These are phyloP conservation scores for Epichloe typhina DNA, from an alignment of 2,329 filamentous ascomycete genomes.

Conservation along the genomic window DNA sequence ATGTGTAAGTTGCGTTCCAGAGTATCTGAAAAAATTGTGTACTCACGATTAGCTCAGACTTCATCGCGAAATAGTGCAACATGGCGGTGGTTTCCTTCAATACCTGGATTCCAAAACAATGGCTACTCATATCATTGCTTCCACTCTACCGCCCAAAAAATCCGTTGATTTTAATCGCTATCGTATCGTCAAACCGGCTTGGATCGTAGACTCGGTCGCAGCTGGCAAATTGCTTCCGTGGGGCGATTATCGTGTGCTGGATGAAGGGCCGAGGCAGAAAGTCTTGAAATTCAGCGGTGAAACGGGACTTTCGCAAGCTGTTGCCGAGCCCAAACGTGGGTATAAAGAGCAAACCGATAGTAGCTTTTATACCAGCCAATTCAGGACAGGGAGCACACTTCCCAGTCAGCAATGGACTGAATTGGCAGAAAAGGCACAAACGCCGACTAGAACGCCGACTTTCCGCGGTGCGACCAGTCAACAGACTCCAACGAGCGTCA, in stretches of 20 bases:
- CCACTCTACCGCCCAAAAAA: slow-evolving; percentile 89
- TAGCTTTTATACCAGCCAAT: slow-evolving; percentile 71
- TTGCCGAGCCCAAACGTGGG: slow-evolving; percentile 39
- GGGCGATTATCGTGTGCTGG: slow-evolving; percentile 71
- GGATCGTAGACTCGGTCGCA: slow-evolving; percentile 81
- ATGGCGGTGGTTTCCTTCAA: slow-evolving; percentile 92
- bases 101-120: slow-evolving; percentile 91
- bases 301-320: slow-evolving; percentile 53
- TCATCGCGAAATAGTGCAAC: slow-evolving; percentile 72
- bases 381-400: slow-evolving; percentile 30
- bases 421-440: slow-evolving; percentile 15
- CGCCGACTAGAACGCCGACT: slow-evolving; percentile 10
- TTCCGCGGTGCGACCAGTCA: neutral
- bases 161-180: slow-evolving; percentile 76
- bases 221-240: slow-evolving; percentile 75
- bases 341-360: slow-evolving; percentile 72
- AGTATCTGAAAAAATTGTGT: neutral
- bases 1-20: slow-evolving; percentile 37
- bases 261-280: slow-evolving; percentile 73
- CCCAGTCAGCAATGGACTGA: slow-evolving; percentile 17
- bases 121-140: slow-evolving; percentile 92
- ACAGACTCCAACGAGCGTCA: neutral
- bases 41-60: slow-evolving; percentile 31
- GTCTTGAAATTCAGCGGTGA: slow-evolving; percentile 51
- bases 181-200: slow-evolving; percentile 85